Conservation (phyloP, 495 filamentous ascomycete species). For the Sordaria brevicollis region DNA sequence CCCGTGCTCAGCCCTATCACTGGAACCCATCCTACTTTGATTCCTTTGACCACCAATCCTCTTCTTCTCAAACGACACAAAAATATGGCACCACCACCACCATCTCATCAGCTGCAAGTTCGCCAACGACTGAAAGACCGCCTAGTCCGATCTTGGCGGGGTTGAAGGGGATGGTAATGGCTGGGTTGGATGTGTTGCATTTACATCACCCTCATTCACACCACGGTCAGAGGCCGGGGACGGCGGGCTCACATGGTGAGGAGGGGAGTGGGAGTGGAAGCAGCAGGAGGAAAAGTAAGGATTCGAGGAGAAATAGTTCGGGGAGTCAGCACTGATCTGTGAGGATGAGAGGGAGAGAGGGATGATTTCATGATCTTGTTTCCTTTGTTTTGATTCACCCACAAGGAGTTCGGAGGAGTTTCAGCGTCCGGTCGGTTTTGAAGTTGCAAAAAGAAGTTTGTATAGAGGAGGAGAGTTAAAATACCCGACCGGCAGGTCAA, state of each 20-base stretch:
- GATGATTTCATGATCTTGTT: neutral
- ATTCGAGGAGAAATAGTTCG: neutral
- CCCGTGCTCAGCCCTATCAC: neutral
- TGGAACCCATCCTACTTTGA: neutral
- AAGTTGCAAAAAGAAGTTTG: no score
- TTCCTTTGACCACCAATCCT: neutral
- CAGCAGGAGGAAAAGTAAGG: no score
- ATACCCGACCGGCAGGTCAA: neutral
- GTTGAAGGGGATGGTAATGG: neutral
- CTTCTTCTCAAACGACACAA: neutral
- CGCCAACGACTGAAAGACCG: neutral
- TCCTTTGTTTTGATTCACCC: neutral
- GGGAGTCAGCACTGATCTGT: neutral
- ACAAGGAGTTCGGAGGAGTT: neutral
- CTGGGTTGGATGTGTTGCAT: neutral
- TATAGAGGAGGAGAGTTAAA: neutral
- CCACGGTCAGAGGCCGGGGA: neutral
- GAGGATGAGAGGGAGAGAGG: neutral
- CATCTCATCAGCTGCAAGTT: neutral
- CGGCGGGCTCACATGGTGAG: neutral
- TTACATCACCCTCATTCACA: neutral
- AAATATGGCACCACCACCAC: neutral
- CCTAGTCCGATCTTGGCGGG: neutral
- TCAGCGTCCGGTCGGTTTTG: neutral
- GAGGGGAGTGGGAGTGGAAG: neutral